Percentiles rank a stretch among this genome's conserved stretches.
Conservation (phyloP, 2,329 filamentous ascomycete species). For the Penicillium glabrum region DNA sequence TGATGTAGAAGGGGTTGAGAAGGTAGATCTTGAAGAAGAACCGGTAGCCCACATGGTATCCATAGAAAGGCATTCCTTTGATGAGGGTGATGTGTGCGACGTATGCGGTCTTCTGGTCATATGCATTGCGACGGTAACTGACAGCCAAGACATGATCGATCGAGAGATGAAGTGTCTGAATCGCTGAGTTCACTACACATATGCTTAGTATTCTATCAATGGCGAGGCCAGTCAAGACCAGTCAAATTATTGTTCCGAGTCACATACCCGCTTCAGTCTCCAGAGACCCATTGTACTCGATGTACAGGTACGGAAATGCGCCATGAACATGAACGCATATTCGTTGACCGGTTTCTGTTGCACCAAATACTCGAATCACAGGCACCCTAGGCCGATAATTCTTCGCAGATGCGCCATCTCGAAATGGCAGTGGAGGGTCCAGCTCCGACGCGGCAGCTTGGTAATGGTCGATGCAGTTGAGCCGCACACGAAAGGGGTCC, state of each 20-base stretch:
- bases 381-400: conserved; percentile 72
- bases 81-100: conserved; percentile 89
- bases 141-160: conserved; percentile 88
- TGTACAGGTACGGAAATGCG: conserved; percentile 91
- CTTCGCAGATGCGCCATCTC: conserved; percentile 59
- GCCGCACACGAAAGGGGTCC: conserved; percentile 82
- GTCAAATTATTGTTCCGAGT: no score
- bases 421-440: conserved; percentile 74
- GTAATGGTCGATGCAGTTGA: conserved; percentile 97
- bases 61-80: conserved; percentile 94
- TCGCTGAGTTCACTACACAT: conserved; percentile 68
- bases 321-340: conserved; percentile 96
- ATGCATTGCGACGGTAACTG: conserved; percentile 75
- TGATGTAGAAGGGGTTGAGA: conserved; percentile 82
- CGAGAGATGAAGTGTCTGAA: conserved; percentile 74
- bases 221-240: neutral
- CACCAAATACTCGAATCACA: conserved; percentile 85
- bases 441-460: conserved; percentile 75
- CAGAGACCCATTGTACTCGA: conserved; percentile 76
- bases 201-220: conserved; percentile 11
- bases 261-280: conserved; percentile 65
- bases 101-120: conserved; percentile 68
- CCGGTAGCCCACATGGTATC: conserved; percentile 87
- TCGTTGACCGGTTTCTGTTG: conserved; percentile 92
- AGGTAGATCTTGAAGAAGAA: conserved; percentile 95